Evolutionary conservation across 495 filamentous ascomycete species (phyloP), one percentile per base, ranked within the genome.

Genomic region (Bacidia gigantensis): DNA sequence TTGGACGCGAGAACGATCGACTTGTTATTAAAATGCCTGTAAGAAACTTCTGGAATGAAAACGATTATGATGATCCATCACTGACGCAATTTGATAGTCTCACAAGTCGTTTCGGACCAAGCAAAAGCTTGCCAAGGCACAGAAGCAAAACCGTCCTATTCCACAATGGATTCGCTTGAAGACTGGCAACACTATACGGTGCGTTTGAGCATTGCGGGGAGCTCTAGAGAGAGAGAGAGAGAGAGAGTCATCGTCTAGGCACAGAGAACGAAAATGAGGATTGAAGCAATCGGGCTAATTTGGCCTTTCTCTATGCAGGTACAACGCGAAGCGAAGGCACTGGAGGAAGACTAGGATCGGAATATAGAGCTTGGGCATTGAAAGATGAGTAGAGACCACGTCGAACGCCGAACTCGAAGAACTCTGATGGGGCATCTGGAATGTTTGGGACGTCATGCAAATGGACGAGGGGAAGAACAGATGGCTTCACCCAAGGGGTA

Each of bases 341-440:
- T 98, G 92, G 92, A 87, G 92, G 76, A 96, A 98, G 88, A 97
- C 92, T 68, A 85, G 92, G 64, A 86, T 98, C 76, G 90, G 90
- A 61, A 89, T 98, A 73, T 98, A 86, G 77, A 80, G 53, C 55
- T 17, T 22, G 17, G 2, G 20, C 14, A 14, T 35, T 14, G 14
- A 14, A 35, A 7, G 29, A 14, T 14, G 29, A 35, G 29, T 35
- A 35, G 7, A 14, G n/a, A n/a, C n/a, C n/a, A n/a, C n/a, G n/a
- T n/a, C n/a, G n/a, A n/a, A n/a, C n/a, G n/a, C n/a, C n/a, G n/a
- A n/a, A n/a, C n/a, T n/a, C n/a, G n/a, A n/a, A n/a, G n/a, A n/a
- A n/a, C n/a, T n/a, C n/a, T n/a, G n/a, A n/a, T n/a, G n/a, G n/a
- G n/a, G n/a, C n/a, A n/a, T n/a, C n/a, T n/a, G n/a, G n/a, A n/a